These are phyloP conservation scores for Yarrowia bubula DNA, from an alignment of 805 yeast species.

Conservation along the genomic window DNA sequence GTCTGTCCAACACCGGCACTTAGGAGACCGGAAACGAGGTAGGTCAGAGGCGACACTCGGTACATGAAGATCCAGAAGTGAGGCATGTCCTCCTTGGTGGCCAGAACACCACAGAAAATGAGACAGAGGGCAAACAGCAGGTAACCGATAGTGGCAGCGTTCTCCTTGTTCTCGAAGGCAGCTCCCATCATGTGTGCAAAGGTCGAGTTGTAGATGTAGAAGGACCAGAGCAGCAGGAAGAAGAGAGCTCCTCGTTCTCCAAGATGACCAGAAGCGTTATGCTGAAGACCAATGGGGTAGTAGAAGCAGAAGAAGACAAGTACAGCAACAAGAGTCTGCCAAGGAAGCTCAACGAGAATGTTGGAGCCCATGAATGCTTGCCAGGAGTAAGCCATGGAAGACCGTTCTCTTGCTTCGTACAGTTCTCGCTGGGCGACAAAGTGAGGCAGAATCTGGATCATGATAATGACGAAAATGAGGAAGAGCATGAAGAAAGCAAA, in stretches of 20 bases:
- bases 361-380: slow-evolving; percentile 60
- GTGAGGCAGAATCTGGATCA: slow-evolving; percentile 63
- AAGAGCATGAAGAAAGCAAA: slow-evolving; percentile 69
- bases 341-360: slow-evolving; percentile 64
- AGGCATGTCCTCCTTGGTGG: slow-evolving; percentile 51
- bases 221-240: slow-evolving; percentile 44
- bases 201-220: slow-evolving; percentile 47
- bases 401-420: slow-evolving; percentile 71
- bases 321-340: slow-evolving; percentile 61
- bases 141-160: slow-evolving; percentile 62
- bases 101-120: slow-evolving; percentile 77
- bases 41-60: slow-evolving; percentile 68
- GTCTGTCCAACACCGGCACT: slow-evolving; percentile 48
- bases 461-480: slow-evolving; percentile 52
- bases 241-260: slow-evolving; percentile 45
- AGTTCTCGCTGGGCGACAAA: slow-evolving; percentile 59
- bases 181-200: slow-evolving; percentile 47
- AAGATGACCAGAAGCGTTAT: slow-evolving; percentile 43
- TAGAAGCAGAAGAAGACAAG: slow-evolving; percentile 60
- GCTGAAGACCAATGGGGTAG: slow-evolving; percentile 68
- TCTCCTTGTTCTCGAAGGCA: slow-evolving; percentile 38
- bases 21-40: slow-evolving; percentile 57
- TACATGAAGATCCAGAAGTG: slow-evolving; percentile 84
- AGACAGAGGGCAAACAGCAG: slow-evolving; percentile 60
- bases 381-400: slow-evolving; percentile 71